Percentiles rank a stretch among this genome's conserved stretches.
These are phyloP conservation scores for Crithidia sp. DNA, from an alignment of 208 protist species.

Conservation along the genomic window DNA sequence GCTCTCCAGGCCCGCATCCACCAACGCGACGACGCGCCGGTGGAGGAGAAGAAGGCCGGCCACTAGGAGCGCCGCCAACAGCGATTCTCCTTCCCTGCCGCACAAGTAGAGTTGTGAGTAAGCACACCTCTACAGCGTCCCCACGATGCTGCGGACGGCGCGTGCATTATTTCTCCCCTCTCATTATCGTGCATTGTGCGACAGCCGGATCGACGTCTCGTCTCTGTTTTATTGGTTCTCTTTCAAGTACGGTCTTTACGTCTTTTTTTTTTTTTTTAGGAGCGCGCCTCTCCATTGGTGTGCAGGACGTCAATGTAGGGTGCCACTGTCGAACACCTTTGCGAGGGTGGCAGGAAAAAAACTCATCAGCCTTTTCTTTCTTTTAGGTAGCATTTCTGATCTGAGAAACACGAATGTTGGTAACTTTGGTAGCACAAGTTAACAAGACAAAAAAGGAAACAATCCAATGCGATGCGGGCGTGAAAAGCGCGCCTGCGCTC, in stretches of 20 bases:
- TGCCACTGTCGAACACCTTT: neutral
- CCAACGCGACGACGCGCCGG: constrained; percentile 77
- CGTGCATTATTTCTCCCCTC: neutral
- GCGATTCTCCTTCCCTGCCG: neutral
- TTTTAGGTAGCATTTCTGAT: constrained; percentile 25
- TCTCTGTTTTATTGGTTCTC: constrained; percentile 19
- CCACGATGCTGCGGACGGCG: too few relatives aligned
- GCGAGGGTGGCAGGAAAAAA: constrained; percentile 3
- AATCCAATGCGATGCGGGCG: neutral
- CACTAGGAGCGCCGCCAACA: constrained; percentile 41
- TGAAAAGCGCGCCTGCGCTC: too few relatives aligned
- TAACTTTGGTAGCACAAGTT: constrained; percentile 19
- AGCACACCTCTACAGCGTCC: neutral
- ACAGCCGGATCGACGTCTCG: constrained; percentile 3
- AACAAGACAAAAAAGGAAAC: constrained; percentile 20
- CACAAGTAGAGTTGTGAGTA: neutral
- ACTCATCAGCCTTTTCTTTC: neutral
- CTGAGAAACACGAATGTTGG: constrained; percentile 13
- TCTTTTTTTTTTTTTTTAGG: constrained; percentile 20
- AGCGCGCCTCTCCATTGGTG: constrained; percentile 13
- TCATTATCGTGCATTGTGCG: constrained; percentile 1
- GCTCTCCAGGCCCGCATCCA: constrained; percentile 89
- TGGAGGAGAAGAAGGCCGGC: constrained; percentile 69
- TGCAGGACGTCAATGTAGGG: neutral
- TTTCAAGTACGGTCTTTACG: constrained; percentile 19